Percentiles rank a stretch among this genome's conserved stretches.
These are phyloP conservation scores for Hypholoma sublateritium DNA, from an alignment of 768 basidiomycete genomes.

Conservation along the genomic window DNA sequence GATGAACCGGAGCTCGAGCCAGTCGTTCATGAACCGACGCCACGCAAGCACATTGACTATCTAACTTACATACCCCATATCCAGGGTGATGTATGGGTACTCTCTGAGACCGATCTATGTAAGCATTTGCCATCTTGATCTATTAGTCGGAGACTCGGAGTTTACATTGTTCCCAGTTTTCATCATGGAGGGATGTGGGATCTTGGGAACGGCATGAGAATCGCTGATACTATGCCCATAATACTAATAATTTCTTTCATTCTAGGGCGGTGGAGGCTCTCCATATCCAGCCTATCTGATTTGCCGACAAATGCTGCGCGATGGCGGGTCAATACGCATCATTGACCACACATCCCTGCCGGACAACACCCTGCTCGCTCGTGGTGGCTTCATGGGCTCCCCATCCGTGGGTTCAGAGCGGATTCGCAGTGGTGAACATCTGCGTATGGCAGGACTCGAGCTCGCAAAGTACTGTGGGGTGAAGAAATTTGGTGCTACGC, in stretches of 20 bases:
- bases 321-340: constrained; percentile 45
- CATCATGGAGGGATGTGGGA: constrained; percentile 62
- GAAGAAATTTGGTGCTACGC: constrained; percentile 27
- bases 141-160: neutral
- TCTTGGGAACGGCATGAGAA: constrained; percentile 46
- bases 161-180: constrained; percentile 36
- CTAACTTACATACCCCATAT: constrained; percentile 35
- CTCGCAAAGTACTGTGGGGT: constrained; percentile 31
- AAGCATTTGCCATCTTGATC: constrained; percentile 1
- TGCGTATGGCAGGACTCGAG: constrained; percentile 22
- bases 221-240: neutral
- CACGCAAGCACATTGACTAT: constrained; percentile 24
- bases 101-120: constrained; percentile 46
- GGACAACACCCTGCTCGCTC: constrained; percentile 37
- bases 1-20: neutral
- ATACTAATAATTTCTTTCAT: neutral
- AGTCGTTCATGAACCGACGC: constrained; percentile 16
- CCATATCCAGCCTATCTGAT: constrained; percentile 53
- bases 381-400: constrained; percentile 42
- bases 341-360: constrained; percentile 42
- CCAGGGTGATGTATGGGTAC: constrained; percentile 39
- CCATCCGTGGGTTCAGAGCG: constrained; percentile 32
- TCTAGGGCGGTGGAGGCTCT: constrained; percentile 58
- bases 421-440: constrained; percentile 22
- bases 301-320: constrained; percentile 50